Evolutionary conservation across 352 stramenopile genomes (phyloP), one percentile per base, ranked within the genome.

Genomic region (Elongisporangium anandrum): DNA sequence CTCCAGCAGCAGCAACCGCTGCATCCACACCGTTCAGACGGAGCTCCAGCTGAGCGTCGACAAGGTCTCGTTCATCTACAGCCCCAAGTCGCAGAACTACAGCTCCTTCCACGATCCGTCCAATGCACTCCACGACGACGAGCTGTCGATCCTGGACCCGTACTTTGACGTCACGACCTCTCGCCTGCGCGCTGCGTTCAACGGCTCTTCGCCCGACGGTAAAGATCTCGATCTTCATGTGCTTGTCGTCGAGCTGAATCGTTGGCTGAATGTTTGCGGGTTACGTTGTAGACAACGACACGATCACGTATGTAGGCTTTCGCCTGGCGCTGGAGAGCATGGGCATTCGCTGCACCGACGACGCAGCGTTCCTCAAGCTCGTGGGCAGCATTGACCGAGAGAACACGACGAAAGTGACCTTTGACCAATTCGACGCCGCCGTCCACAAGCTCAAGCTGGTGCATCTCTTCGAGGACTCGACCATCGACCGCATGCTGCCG

Each of bases 401-500:
- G 13, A 58, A 66, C 49, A 63, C 56, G 15, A 64, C 72, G 50
- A 57, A 59, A 7, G 80, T 94, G 48, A 83, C 80, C 47, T 79
- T 91, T 49, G 57, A 69, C 26, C 81, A 93, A 50, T 94, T 96
- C 59, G 83, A 94, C 57, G 79, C 77, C 2, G 81, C 85, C 0
- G 82, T 96, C 38, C 85, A 94, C 70, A 88, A 85, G 50, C 77
- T 96, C 57, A 96, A 96, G 67, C 66, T 96, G 38, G 85, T 92
- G 61, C 86, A 94, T 52, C 72, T 94, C 58, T 92, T 96, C 54
- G 85, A 91, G n/a, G 79, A 91, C 52, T 50, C 60, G 39, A 86
- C 82, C 0, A 70, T 94, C 50, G 61, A 69, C 3, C 73, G 79
- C 38, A 84, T 92, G 72, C 81, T 71, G 20, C 70, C 77, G 2